phyloP scores from a whole-genome alignment of 805 yeast genomes.

The Schwanniomyces pseudopolymorphus region DNA sequence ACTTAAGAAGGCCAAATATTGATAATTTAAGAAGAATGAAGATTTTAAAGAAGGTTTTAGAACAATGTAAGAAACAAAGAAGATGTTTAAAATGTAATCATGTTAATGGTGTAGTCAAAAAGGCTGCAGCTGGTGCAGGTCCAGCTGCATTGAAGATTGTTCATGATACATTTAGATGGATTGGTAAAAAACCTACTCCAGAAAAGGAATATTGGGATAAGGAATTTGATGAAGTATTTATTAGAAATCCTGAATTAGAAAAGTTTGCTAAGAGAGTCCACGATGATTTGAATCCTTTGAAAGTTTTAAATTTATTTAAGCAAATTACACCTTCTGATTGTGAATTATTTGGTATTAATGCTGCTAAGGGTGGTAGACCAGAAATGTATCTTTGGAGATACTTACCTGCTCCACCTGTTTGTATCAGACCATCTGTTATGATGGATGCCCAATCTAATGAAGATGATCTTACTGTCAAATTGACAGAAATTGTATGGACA shows the following conservation, averaged over 20 bases:
- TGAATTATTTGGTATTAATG: constrained; percentile 87
- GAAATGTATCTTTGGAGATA: constrained; percentile 97
- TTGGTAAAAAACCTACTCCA: constrained; percentile 83
- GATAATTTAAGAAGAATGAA: constrained; percentile 94
- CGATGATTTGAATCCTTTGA: constrained; percentile 93
- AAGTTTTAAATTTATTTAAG: constrained; percentile 83
- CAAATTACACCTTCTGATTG: constrained; percentile 85
- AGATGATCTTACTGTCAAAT: constrained; percentile 93
- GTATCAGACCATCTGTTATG: constrained; percentile 95
- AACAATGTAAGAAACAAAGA: constrained; percentile 94
- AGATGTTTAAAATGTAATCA: constrained; percentile 85
- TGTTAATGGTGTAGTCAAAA: constrained; percentile 94
- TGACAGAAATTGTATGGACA: constrained; percentile 96
- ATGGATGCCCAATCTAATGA: constrained; percentile 94
- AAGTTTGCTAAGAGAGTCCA: constrained; percentile 80
- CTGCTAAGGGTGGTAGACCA: constrained; percentile 87
- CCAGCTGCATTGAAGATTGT: constrained; percentile 93
- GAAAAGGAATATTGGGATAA: constrained; percentile 87
- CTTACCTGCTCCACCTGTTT: constrained; percentile 98
- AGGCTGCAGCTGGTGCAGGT: constrained; percentile 88
- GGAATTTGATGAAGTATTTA: constrained; percentile 74
- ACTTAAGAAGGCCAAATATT: constrained; percentile 80
- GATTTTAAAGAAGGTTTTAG: constrained; percentile 74
- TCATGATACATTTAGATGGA: constrained; percentile 94
- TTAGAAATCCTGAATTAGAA: constrained; percentile 83